Evolutionary conservation across 495 filamentous ascomycete genomes (phyloP), one percentile per base, ranked within the genome.

Genomic region (Cudoniella acicularis): DNA sequence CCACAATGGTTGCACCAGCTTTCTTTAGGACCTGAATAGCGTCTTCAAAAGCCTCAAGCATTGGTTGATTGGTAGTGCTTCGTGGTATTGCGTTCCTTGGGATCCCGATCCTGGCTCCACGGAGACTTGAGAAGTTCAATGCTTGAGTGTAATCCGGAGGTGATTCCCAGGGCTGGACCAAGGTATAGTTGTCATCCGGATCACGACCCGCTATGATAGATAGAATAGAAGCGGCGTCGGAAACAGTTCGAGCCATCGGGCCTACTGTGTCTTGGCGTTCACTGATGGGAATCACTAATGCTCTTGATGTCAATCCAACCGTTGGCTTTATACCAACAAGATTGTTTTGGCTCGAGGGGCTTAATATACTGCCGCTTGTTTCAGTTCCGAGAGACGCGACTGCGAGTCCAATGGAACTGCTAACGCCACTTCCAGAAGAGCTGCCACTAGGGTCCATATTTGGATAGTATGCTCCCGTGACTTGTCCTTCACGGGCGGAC

Each of bases 241-340:
- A 82, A 56, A 90, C 85, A 0, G 77, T 83, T 16, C 82, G 69
- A 11, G 85, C 79, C 75, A 89, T 56, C 13, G 59, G 59, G 45
- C 56, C 86, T 23, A 87, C 73, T 0, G 84, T 88, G 62, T 89
- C 87, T 66, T 85, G 83, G 60, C 77, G 80, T 65, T 82, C 69
- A 36, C 72, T 79, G 52, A 87, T 79, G 17, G 86, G 86, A 23
- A 89, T 80, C 17, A 87, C 83, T 20, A 84, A 72, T 54, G 78
- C 67, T 10, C 84, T 71, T 16, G 81, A 84, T 9, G 83, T 87
- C n/a, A 87, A 74, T 0, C 87, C 87, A 10, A 88, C 84, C 0
- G 85, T 87, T 10, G 87, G 86, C 69, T 89, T 89, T 68, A 86
- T 79, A 6, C 81, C 71, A 54, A 79, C 80, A 10, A 82, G 55